Percentiles rank a stretch among this genome's conserved stretches.
Evolutionary conservation across 2,329 filamentous ascomycete species (phyloP).

Genomic region (Phyllosticta ampelicida): DNA sequence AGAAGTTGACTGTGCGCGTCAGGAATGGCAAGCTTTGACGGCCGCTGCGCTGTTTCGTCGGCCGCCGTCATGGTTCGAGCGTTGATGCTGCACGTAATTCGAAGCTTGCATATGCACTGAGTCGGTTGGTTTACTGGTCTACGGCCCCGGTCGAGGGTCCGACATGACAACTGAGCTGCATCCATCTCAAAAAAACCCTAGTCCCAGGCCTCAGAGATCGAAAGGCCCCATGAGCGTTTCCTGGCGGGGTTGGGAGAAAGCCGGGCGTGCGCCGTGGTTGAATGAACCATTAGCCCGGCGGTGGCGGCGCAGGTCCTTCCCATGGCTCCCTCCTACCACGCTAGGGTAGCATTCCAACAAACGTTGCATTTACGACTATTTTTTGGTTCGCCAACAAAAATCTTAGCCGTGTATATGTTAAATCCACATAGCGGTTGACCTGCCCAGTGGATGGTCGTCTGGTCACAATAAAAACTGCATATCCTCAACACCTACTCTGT

Average conservation of each 20-base stretch:
- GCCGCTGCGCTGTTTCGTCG: conserved; percentile 6
- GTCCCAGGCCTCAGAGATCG: not conserved
- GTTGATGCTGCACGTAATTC: conserved; percentile 7
- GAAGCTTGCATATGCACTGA: conserved; percentile 6
- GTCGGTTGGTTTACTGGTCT: not conserved
- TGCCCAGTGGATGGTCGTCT: conserved; percentile 14
- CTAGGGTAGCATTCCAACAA: not conserved
- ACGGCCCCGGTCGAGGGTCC: not conserved
- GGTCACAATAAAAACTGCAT: conserved; percentile 1
- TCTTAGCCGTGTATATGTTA: not conserved
- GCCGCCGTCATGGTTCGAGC: not conserved
- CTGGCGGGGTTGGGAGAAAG: not conserved
- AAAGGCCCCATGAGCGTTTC: not conserved
- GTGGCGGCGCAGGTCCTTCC: not conserved
- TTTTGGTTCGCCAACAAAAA: not conserved
- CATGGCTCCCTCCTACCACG: not conserved
- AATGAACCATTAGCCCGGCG: conserved; percentile 1
- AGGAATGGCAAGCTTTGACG: conserved; percentile 7
- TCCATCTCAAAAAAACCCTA: not conserved
- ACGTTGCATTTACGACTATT: not conserved
- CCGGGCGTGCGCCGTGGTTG: not conserved
- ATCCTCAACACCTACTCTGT: not conserved
- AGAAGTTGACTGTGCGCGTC: conserved; percentile 1
- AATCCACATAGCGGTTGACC: no score
- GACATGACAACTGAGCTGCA: not conserved